Percentiles rank a stretch among this genome's conserved stretches.
Evolutionary conservation across 2,329 filamentous ascomycete genomes (phyloP).

Genomic region (Akanthomyces uredinophilus): DNA sequence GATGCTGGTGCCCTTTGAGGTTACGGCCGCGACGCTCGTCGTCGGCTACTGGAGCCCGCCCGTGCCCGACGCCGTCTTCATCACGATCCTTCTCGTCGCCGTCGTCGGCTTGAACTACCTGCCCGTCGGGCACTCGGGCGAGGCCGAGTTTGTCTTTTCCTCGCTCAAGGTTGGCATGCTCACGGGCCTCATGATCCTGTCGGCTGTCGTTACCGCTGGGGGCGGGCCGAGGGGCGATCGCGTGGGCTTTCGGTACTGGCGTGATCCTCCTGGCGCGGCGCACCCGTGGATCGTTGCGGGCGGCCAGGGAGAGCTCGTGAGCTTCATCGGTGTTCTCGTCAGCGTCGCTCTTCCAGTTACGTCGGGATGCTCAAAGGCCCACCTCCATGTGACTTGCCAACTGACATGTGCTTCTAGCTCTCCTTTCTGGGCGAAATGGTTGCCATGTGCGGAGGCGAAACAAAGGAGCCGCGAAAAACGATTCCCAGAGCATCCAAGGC

Average conservation of each 20-base stretch:
- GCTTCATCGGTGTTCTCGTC: not conserved
- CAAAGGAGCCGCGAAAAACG: not conserved
- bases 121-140: conserved; percentile 4
- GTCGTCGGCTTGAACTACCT: not conserved
- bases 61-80: not conserved
- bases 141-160: conserved; percentile 3
- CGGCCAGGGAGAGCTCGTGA: not conserved
- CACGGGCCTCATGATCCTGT: not conserved
- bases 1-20: not conserved
- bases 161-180: not conserved
- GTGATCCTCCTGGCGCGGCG: not conserved
- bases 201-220: not conserved
- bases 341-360: not conserved
- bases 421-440: conserved; percentile 6
- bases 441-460: conserved; percentile 5
- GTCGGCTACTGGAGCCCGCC: not conserved
- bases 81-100: not conserved
- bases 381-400: not conserved
- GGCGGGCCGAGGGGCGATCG: not conserved
- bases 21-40: not conserved
- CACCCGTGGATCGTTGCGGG: not conserved
- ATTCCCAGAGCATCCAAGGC: conserved; percentile 7
- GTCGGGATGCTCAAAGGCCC: not conserved
- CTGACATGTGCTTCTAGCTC: not conserved
- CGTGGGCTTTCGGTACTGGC: conserved; percentile 3